Percentiles rank a stretch among this genome's conserved stretches.
Conservation (phyloP, 257 asterid genomes). For the Primulina huaijiensis region DNA sequence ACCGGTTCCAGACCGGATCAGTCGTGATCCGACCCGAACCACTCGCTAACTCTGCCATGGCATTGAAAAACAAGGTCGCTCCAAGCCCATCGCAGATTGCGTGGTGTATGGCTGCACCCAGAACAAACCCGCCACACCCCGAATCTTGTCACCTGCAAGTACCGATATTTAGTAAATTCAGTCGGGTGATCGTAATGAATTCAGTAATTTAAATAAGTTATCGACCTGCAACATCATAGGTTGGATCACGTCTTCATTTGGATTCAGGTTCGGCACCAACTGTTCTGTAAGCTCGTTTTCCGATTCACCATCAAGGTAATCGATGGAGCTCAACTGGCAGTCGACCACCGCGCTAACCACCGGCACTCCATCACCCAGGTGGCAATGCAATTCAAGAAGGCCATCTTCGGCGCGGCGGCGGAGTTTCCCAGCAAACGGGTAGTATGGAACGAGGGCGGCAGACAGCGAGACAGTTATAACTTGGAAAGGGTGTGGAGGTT, state of each 20-base stretch:
- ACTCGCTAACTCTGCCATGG: constrained; percentile 70
- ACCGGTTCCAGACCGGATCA: constrained; percentile 70
- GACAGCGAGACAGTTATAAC: constrained; percentile 70
- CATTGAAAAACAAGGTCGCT: constrained; percentile 64
- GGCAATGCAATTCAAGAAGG: constrained; percentile 61
- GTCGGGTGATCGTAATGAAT: too few species aligned
- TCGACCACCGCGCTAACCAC: constrained; percentile 41
- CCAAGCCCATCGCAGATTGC: constrained; percentile 75
- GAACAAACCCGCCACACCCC: constrained; percentile 69
- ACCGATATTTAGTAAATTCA: too few species aligned
- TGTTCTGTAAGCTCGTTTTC: constrained; percentile 34
- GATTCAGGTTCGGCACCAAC: constrained; percentile 57
- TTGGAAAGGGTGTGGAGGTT: constrained; percentile 42
- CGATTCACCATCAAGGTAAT: constrained; percentile 36
- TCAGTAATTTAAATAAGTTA: too few species aligned
- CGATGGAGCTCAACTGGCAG: constrained; percentile 33
- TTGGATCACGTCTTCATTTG: constrained; percentile 28
- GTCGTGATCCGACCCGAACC: constrained; percentile 35
- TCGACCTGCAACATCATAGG: constrained; percentile 54
- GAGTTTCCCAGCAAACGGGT: constrained; percentile 57
- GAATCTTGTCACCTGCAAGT: constrained; percentile 51
- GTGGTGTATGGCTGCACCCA: constrained; percentile 71
- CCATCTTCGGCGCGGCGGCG: constrained; percentile 51
- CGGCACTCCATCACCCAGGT: constrained; percentile 54
- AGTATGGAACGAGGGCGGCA: constrained; percentile 54